These are phyloP conservation scores for Sicyos edulis DNA, from an alignment of 306 rosid genomes.

Conservation along the genomic window DNA sequence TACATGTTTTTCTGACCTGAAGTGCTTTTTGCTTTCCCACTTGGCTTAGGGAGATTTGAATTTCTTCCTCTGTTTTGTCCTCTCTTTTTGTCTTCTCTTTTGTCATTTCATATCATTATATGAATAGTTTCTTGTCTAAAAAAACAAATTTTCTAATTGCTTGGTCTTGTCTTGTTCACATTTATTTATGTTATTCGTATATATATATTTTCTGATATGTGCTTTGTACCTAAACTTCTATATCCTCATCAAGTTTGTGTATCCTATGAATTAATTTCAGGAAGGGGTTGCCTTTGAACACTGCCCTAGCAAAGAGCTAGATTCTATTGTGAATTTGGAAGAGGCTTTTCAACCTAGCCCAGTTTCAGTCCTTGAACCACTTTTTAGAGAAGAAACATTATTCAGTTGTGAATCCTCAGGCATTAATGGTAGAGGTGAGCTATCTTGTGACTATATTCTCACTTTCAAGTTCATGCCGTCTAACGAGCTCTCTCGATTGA, in stretches of 20 bases:
- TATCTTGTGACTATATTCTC: background rate
- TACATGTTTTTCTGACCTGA: background rate
- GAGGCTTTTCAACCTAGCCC: conserved; percentile 62
- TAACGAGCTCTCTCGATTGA: background rate
- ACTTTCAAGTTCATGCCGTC: conserved; percentile 18
- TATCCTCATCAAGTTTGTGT: background rate
- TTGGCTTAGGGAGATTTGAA: background rate
- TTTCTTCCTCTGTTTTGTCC: background rate
- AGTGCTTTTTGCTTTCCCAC: background rate
- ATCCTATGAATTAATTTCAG: conserved; percentile 29
- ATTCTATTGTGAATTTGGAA: conserved; percentile 35
- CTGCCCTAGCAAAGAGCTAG: conserved; percentile 30
- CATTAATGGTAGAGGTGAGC: conserved; percentile 40
- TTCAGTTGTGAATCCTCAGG: conserved; percentile 29
- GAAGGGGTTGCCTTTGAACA: conserved; percentile 39
- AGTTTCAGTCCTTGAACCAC: conserved; percentile 60
- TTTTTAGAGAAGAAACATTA: conserved; percentile 35
- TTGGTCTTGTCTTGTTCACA: background rate
- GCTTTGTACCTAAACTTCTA: background rate
- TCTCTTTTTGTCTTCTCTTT: background rate
- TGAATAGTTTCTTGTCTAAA: background rate
- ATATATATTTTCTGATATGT: background rate
- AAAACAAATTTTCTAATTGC: background rate
- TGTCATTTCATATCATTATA: background rate
- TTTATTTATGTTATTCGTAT: background rate